A percentile compares a stretch with the other conserved stretches of the same genome.
Conservation (phyloP, 1,284 basidiomycete species). For the Malassezia cuniculi region DNA sequence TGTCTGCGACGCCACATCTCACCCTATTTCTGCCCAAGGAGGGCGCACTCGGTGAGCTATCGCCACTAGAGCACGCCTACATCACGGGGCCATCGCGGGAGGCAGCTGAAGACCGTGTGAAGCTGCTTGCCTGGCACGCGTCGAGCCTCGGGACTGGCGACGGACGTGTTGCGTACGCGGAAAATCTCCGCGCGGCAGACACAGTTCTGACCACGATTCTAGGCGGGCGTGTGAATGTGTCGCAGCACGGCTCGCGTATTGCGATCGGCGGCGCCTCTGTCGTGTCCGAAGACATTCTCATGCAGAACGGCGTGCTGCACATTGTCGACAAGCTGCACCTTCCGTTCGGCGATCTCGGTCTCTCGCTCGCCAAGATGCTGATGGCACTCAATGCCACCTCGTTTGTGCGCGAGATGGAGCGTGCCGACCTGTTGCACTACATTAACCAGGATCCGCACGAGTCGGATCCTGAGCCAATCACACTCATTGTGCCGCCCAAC, state of each 20-base stretch:
- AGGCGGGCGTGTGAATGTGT: conserved; percentile 25
- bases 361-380: conserved; percentile 85
- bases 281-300: conserved; percentile 35
- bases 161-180: conserved; percentile 27
- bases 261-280: conserved; percentile 17
- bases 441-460: conserved; percentile 20
- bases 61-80: conserved; percentile 24
- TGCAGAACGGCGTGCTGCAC: conserved; percentile 59
- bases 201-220: conserved; percentile 24
- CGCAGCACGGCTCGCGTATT: conserved; percentile 12
- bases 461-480: conserved; percentile 24
- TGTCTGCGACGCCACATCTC: conserved; percentile 52
- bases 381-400: conserved; percentile 75
- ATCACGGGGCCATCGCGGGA: conserved; percentile 25
- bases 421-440: conserved; percentile 51
- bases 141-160: conserved; percentile 29
- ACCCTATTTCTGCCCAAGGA: conserved; percentile 83
- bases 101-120: conserved; percentile 28
- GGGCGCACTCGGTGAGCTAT: conserved; percentile 55
- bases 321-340: conserved; percentile 70
- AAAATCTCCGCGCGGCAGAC: conserved; percentile 5
- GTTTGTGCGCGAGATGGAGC: conserved; percentile 78
- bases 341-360: conserved; percentile 59
- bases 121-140: conserved; percentile 37
- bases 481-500: conserved; percentile 66